Percentiles rank a stretch among this genome's conserved stretches.
These are phyloP conservation scores for Aspergillus ellipticus DNA, from an alignment of 495 filamentous ascomycete species.

Conservation along the genomic window DNA sequence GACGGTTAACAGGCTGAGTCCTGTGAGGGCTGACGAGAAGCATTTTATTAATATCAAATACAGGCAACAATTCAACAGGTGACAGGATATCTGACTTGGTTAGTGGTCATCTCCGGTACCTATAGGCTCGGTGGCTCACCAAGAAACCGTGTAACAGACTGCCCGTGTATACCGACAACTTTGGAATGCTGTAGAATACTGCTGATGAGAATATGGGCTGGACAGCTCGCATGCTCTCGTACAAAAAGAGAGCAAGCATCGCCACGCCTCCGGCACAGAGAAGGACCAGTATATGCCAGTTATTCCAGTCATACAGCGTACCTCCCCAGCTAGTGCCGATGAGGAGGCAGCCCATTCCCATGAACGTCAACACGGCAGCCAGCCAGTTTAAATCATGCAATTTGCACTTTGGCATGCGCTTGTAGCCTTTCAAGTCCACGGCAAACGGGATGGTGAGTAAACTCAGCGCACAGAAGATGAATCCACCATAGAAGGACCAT, in stretches of 20 bases:
- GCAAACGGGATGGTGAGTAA: slow-evolving; percentile 36
- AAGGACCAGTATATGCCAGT: slow-evolving; percentile 48
- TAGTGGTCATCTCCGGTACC: slow-evolving; percentile 5
- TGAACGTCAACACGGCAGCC: slow-evolving; percentile 31
- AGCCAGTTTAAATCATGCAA: slow-evolving; percentile 34
- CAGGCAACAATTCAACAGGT: slow-evolving; percentile 60
- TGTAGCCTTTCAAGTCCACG: slow-evolving; percentile 27
- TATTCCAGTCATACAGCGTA: slow-evolving; percentile 26
- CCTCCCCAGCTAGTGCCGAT: slow-evolving; percentile 39
- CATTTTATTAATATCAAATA: slow-evolving; percentile 61
- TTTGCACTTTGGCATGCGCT: slow-evolving; percentile 24
- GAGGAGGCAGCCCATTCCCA: slow-evolving; percentile 26
- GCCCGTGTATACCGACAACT: slow-evolving; percentile 41
- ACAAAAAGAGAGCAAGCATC: slow-evolving; percentile 42
- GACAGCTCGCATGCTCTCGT: slow-evolving; percentile 39
- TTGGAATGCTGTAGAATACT: slow-evolving; percentile 44
- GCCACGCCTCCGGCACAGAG: slow-evolving; percentile 48
- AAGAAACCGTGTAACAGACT: slow-evolving; percentile 50
- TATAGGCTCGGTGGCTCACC: slow-evolving; percentile 29
- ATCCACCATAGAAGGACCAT: slow-evolving; percentile 44
- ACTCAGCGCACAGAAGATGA: slow-evolving; percentile 35
- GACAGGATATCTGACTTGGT: slow-evolving; percentile 34
- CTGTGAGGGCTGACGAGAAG: slow-evolving; percentile 50
- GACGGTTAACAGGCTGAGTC: slow-evolving; percentile 53
- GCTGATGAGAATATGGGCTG: slow-evolving; percentile 52